A percentile compares a stretch with the other conserved stretches of the same genome.
phyloP scores from a whole-genome alignment of 2,329 filamentous ascomycete genomes.

The Talaromyces sp. region DNA sequence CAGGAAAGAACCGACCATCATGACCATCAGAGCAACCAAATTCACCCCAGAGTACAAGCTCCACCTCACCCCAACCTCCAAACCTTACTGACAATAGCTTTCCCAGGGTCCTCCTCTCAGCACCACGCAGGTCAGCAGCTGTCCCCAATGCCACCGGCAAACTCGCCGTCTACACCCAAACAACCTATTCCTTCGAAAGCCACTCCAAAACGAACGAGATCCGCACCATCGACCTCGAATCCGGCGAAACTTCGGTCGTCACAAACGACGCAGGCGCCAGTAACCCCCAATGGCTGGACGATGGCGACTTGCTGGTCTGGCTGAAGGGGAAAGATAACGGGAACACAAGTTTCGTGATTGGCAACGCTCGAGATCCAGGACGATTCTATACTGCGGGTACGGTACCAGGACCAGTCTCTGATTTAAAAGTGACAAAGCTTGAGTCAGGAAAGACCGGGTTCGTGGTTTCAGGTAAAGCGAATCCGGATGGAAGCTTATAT shows the following conservation, averaged over 20 bases:
- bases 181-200: slow-evolving; percentile 49
- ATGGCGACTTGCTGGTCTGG: slow-evolving; percentile 45
- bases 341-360: slow-evolving; percentile 46
- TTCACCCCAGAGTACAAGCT: slow-evolving; percentile 40
- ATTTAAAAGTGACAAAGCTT: slow-evolving; percentile 44
- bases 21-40: slow-evolving; percentile 41
- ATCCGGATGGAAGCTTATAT: slow-evolving; percentile 46
- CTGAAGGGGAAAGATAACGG: slow-evolving; percentile 45
- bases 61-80: slow-evolving; percentile 12
- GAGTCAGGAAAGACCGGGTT: slow-evolving; percentile 44
- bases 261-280: slow-evolving; percentile 45
- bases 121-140: slow-evolving; percentile 45
- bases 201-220: slow-evolving; percentile 48
- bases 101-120: slow-evolving; percentile 44
- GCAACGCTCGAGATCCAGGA: slow-evolving; percentile 38
- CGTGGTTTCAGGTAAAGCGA: slow-evolving; percentile 47
- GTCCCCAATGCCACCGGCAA: slow-evolving; percentile 46
- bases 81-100: neutral
- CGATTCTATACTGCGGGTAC: slow-evolving; percentile 45
- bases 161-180: slow-evolving; percentile 47
- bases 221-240: slow-evolving; percentile 42
- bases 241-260: slow-evolving; percentile 39
- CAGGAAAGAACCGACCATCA: slow-evolving; percentile 17
- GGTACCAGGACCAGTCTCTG: slow-evolving; percentile 45
- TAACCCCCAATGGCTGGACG: slow-evolving; percentile 47